These are phyloP conservation scores for Coniosporium tulheliwenetii DNA, from an alignment of 2,329 filamentous ascomycete species.

Conservation along the genomic window DNA sequence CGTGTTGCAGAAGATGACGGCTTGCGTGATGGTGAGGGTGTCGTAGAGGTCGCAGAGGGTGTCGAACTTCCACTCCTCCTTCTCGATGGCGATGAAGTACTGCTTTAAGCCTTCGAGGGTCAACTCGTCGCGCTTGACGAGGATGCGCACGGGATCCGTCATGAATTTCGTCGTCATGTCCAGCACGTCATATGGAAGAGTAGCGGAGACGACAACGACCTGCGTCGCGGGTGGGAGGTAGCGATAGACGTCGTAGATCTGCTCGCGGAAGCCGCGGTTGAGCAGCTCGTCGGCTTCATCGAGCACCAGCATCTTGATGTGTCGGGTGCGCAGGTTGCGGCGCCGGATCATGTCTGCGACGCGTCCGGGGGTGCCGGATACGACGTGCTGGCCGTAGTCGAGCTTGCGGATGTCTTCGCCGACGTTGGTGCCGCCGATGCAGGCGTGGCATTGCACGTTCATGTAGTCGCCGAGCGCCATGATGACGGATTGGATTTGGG, in stretches of 20 bases:
- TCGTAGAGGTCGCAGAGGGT: slow-evolving; percentile 98
- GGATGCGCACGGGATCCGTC: slow-evolving; percentile 95
- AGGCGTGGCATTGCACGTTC: slow-evolving; percentile 97
- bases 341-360: slow-evolving; percentile 99
- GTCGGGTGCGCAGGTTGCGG: slow-evolving; percentile 88
- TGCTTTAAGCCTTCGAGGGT: slow-evolving; percentile 99
- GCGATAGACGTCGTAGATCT: slow-evolving; percentile 99
- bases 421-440: slow-evolving; percentile 96
- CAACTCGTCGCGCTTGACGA: slow-evolving; percentile 99
- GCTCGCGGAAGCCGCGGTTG: slow-evolving; percentile 98
- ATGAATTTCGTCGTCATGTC: slow-evolving; percentile 99
- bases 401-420: slow-evolving; percentile 98
- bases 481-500: slow-evolving; percentile 99
- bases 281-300: slow-evolving; percentile 99
- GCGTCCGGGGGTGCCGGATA: slow-evolving; percentile 95
- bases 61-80: slow-evolving; percentile 99
- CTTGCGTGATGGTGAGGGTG: slow-evolving; percentile 98
- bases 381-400: slow-evolving; percentile 87
- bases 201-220: slow-evolving; percentile 94
- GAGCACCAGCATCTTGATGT: slow-evolving; percentile 99
- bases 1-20: slow-evolving; percentile 99
- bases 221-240: slow-evolving; percentile 95
- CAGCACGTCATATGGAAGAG: slow-evolving; percentile 97
- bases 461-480: slow-evolving; percentile 99
- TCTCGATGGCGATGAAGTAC: slow-evolving; percentile 99